Evolutionary conservation across 305 asterid species (phyloP), one percentile per base, ranked within the genome.

Genomic region (Fraxinus sp.): DNA sequence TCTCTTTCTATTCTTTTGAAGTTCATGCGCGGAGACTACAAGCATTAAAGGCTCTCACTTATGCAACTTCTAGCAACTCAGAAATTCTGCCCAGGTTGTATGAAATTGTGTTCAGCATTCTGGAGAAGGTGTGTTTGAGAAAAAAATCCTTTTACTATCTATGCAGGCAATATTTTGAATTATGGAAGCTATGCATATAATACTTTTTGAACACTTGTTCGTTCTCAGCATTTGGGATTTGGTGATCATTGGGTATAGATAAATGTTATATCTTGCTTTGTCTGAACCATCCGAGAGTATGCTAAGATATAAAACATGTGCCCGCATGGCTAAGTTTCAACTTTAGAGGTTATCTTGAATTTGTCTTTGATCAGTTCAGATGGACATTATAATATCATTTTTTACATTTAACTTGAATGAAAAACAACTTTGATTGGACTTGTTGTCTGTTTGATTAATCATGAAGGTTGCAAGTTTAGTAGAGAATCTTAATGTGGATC

Each of bases 21-120:
- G 99, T 97, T 93, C 99, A 97, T 89, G 88, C 99, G 49, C 91
- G 99, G 86, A 94, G 98, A 87, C 93, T 97, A 80, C 99, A 97
- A 91, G 99, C 99, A 0, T 79, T 97, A 76, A 97, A 97, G 94
- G 98, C 99, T 88, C 97, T 97, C 78, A 92, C 98, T 26, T 91
- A 97, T 86, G 97, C 97, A 83, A 98, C 99, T 84, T 90, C 98
- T 59, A 91, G 93, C 95, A 94, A 86, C 92, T 85, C 97, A 39
- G 99, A 97, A 84, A 91, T 97, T 86, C 88, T 92, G 79, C 88
- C 95, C 84, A 95, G 89, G 93, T 82, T 97, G 88, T 97, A 97
- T 68, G 97, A 94, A 87, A 94, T 97, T 82, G 98, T 92, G 78
- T 94, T 94, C 83, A 89, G 97, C 91, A 94, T 94, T 84, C 90